Evolutionary conservation across 1,139 yeast genomes (phyloP).

Genomic region (Komagataea norvegica): DNA sequence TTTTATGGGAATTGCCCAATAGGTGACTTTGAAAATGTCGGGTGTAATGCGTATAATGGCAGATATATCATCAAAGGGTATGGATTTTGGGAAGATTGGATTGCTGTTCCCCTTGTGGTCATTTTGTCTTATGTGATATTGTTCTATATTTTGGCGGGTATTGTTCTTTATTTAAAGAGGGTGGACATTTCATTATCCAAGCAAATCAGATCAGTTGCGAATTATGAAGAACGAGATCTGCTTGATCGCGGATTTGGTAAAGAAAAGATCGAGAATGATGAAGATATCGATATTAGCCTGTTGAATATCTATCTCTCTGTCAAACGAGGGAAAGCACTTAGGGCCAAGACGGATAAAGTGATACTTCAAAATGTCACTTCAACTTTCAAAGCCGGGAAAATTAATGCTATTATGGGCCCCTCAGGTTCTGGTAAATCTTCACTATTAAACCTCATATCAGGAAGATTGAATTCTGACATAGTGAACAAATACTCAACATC

Average conservation of each 20-base stretch:
- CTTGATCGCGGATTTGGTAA: neutral
- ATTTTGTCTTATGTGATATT: conserved; percentile 58
- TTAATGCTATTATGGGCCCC: conserved; percentile 89
- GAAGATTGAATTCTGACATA: conserved; percentile 49
- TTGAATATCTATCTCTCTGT: conserved; percentile 10
- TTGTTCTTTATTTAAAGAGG: conserved; percentile 17
- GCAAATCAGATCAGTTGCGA: conserved; percentile 9
- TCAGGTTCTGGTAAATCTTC: conserved; percentile 87
- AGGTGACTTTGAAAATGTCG: conserved; percentile 35
- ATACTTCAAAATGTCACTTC: conserved; percentile 54
- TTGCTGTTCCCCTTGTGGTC: conserved; percentile 63
- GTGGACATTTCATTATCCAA: conserved; percentile 21
- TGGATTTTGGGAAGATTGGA: conserved; percentile 67
- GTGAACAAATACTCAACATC: conserved; percentile 26
- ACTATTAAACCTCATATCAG: conserved; percentile 59
- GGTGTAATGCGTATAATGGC: conserved; percentile 44
- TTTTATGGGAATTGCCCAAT: conserved; percentile 58
- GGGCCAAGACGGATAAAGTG: conserved; percentile 11
- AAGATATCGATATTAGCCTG: conserved; percentile 18
- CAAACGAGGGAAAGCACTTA: conserved; percentile 3
- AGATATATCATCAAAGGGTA: conserved; percentile 46
- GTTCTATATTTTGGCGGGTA: conserved; percentile 42
- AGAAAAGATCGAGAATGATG: conserved; percentile 11
- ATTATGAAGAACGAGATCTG: conserved; percentile 7
- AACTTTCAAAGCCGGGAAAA: conserved; percentile 48